These are phyloP conservation scores for Geosmithia putterillii DNA, from an alignment of 2,329 filamentous ascomycete species.

Conservation along the genomic window DNA sequence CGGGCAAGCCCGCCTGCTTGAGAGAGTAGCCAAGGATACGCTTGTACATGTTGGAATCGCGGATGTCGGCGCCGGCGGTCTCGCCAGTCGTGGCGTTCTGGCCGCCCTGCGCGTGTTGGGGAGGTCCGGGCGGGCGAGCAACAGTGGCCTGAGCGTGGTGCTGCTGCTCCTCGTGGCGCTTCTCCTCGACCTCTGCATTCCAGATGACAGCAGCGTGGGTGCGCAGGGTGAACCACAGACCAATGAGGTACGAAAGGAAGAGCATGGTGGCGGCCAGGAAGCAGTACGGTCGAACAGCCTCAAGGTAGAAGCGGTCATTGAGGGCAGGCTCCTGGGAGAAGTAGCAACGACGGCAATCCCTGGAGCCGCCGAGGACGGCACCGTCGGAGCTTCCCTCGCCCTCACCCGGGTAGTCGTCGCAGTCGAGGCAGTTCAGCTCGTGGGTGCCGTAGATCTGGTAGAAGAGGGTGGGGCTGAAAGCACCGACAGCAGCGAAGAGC, in stretches of 20 bases:
- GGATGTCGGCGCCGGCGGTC: constrained; percentile 53
- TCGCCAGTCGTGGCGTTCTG: constrained; percentile 28
- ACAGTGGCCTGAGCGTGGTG: background rate
- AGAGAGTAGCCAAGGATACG: constrained; percentile 85
- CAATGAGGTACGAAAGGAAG: constrained; percentile 88
- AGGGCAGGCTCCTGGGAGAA: constrained; percentile 80
- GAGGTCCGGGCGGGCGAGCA: too few species aligned
- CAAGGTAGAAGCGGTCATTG: constrained; percentile 76
- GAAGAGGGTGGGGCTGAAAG: constrained; percentile 91
- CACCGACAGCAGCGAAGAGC: constrained; percentile 87
- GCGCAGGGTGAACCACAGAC: constrained; percentile 86
- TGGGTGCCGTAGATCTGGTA: constrained; percentile 99
- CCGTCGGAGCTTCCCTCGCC: constrained; percentile 12
- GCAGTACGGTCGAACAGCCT: constrained; percentile 87
- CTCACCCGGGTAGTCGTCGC: constrained; percentile 28
- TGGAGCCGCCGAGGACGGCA: constrained; percentile 23
- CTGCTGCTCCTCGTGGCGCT: constrained; percentile 45
- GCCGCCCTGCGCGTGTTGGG: constrained; percentile 15
- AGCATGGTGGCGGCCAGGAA: constrained; percentile 76
- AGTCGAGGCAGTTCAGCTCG: constrained; percentile 74
- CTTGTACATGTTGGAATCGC: constrained; percentile 83
- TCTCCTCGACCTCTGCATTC: constrained; percentile 75
- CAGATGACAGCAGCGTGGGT: constrained; percentile 97
- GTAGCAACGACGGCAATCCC: constrained; percentile 86
- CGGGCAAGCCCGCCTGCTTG: constrained; percentile 63